Evolutionary conservation across 768 basidiomycete species (phyloP).

Genomic region (Flagelloscypha sp.): DNA sequence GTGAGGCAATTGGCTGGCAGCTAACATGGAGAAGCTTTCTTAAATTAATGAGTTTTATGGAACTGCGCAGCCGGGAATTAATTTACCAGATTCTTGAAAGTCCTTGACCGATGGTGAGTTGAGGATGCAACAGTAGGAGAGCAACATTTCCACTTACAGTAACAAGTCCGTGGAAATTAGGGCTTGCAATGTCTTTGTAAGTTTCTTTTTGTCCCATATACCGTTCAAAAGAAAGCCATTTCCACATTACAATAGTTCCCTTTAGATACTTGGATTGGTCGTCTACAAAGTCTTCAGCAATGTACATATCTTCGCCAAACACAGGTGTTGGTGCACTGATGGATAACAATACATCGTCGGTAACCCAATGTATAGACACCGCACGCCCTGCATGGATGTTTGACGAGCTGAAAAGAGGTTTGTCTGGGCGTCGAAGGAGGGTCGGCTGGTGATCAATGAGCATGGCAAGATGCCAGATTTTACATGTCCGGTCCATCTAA

Average conservation of each 20-base stretch:
- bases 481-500: constrained; percentile 65
- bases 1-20: no score
- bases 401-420: constrained; percentile 65
- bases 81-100: no score
- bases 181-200: no score
- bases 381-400: constrained; percentile 59
- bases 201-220: no score
- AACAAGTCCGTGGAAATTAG: no score
- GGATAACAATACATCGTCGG: constrained; percentile 43
- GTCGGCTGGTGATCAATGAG: constrained; percentile 19
- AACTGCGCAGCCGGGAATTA: no score
- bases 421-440: constrained; percentile 52
- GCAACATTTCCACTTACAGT: no score
- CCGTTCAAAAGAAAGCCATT: constrained; percentile 9
- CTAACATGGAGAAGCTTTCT: no score
- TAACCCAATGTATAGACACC: constrained; percentile 56
- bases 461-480: constrained; percentile 63
- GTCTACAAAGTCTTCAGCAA: constrained; percentile 14
- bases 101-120: no score
- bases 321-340: constrained; percentile 48
- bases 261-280: constrained; percentile 8
- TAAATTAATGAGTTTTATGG: no score
- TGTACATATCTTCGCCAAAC: constrained; percentile 16
- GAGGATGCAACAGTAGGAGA: no score
- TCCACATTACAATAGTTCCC: constrained; percentile 5